phyloP scores from a whole-genome alignment of 2,329 filamentous ascomycete genomes.

The Colletotrichum australisinense region DNA sequence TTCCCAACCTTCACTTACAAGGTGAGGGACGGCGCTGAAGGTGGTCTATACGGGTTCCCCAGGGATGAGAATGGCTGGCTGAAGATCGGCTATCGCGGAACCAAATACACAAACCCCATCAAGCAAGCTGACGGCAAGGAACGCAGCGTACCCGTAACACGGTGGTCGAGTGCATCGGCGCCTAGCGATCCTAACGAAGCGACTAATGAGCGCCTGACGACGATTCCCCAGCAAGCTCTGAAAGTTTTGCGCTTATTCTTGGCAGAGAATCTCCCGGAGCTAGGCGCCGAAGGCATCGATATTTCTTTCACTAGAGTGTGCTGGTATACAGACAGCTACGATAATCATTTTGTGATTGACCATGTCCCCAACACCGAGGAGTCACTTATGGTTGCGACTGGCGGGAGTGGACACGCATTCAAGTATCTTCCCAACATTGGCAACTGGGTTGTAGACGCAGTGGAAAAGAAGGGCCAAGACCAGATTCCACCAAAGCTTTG shows the following conservation, averaged over 20 bases:
- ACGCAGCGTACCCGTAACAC: slow-evolving; percentile 52
- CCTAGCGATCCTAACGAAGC: slow-evolving; percentile 15
- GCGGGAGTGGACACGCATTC: slow-evolving; percentile 71
- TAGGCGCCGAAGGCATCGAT: slow-evolving; percentile 45
- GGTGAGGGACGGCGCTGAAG: slow-evolving; percentile 38
- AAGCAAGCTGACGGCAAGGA: slow-evolving; percentile 46
- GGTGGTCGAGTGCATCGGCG: slow-evolving; percentile 41
- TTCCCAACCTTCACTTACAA: slow-evolving; percentile 38
- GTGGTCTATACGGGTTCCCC: slow-evolving; percentile 43
- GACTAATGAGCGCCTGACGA: slow-evolving; percentile 29
- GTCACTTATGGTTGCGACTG: slow-evolving; percentile 67
- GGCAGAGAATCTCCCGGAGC: slow-evolving; percentile 54
- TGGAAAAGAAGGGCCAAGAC: slow-evolving; percentile 51
- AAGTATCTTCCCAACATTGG: slow-evolving; percentile 71
- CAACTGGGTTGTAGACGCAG: slow-evolving; percentile 62
- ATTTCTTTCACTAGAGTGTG: slow-evolving; percentile 60
- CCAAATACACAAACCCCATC: slow-evolving; percentile 52
- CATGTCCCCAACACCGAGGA: slow-evolving; percentile 49
- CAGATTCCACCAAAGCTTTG: slow-evolving; percentile 39
- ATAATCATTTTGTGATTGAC: slow-evolving; percentile 60
- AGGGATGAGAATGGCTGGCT: slow-evolving; percentile 39
- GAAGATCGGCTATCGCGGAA: slow-evolving; percentile 45
- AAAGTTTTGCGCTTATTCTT: slow-evolving; percentile 46
- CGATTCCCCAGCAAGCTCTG: slow-evolving; percentile 39
- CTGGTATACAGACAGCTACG: slow-evolving; percentile 69